A percentile compares a stretch with the other conserved stretches of the same genome.
phyloP scores from a whole-genome alignment of 192 early-diverging fungal genomes.

The Helicostylum pulchrum region DNA sequence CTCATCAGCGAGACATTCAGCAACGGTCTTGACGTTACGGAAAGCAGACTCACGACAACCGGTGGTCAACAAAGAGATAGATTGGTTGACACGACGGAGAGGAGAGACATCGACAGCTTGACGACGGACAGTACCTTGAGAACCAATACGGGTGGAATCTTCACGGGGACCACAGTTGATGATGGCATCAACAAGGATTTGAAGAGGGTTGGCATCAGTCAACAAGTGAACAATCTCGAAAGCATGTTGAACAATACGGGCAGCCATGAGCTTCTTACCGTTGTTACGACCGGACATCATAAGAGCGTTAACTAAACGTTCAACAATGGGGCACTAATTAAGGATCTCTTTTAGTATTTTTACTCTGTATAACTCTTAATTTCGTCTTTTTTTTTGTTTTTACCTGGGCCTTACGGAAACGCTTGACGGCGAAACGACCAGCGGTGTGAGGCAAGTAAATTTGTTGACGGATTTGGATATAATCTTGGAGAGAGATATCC shows the following conservation, averaged over 20 bases:
- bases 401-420: conserved; percentile 96
- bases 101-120: conserved; percentile 99
- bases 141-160: conserved; percentile 98
- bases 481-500: conserved; percentile 87
- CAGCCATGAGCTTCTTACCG: conserved; percentile 99
- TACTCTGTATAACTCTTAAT: not conserved
- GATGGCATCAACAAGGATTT: conserved; percentile 97
- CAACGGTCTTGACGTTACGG: conserved; percentile 99
- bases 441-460: conserved; percentile 98
- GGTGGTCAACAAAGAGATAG: conserved; percentile 89
- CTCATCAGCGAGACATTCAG: conserved; percentile 99
- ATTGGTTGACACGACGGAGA: conserved; percentile 95
- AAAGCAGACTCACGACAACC: conserved; percentile 97
- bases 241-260: conserved; percentile 98
- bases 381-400: not conserved
- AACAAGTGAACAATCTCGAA: conserved; percentile 99
- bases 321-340: conserved; percentile 88
- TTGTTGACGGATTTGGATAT: conserved; percentile 84
- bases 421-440: conserved; percentile 94
- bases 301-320: conserved; percentile 97
- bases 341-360: not conserved
- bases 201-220: conserved; percentile 97
- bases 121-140: conserved; percentile 95
- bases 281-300: conserved; percentile 99
- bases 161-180: conserved; percentile 99